Conservation (phyloP, 805 yeast species). For the Candida maris region DNA sequence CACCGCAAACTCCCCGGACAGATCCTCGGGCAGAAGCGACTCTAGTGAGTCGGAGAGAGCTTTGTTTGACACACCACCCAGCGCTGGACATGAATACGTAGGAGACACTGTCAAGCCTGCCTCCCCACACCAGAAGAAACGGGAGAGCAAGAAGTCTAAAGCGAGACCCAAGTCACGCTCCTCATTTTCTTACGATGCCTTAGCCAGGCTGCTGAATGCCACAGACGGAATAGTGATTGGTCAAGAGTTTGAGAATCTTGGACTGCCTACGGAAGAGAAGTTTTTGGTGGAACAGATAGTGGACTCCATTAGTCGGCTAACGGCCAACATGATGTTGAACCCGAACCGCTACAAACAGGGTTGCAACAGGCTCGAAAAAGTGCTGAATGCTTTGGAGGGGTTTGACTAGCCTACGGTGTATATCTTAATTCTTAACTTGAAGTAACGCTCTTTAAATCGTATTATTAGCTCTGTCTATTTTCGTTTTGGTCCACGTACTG, state of each 20-base stretch:
- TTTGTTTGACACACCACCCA: constrained; percentile 10
- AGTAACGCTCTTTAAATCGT: too few relatives aligned
- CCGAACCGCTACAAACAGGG: constrained; percentile 80
- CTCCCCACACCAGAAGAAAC: constrained; percentile 1
- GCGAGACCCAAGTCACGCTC: constrained; percentile 21
- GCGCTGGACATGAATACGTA: constrained; percentile 1
- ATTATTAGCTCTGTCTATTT: constrained; percentile 7
- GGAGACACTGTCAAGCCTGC: neutral
- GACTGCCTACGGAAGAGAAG: constrained; percentile 72
- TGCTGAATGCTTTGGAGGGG: constrained; percentile 84
- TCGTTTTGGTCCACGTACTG: constrained; percentile 48
- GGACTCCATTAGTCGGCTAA: constrained; percentile 77
- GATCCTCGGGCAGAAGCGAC: constrained; percentile 8
- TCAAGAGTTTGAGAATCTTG: constrained; percentile 69
- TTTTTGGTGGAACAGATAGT: constrained; percentile 79
- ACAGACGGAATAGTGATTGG: constrained; percentile 62
- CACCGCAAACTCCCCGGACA: constrained; percentile 14
- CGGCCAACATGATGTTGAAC: constrained; percentile 88
- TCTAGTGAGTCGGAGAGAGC: constrained; percentile 17
- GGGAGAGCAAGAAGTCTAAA: constrained; percentile 9
- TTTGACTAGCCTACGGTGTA: too few relatives aligned
- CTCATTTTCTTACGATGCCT: constrained; percentile 39
- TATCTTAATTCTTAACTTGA: too few relatives aligned
- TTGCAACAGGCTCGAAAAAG: constrained; percentile 71
- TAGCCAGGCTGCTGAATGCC: constrained; percentile 51